Evolutionary conservation across 1,284 basidiomycete species (phyloP).

Genomic region (Filobasidium uniguttulatum): DNA sequence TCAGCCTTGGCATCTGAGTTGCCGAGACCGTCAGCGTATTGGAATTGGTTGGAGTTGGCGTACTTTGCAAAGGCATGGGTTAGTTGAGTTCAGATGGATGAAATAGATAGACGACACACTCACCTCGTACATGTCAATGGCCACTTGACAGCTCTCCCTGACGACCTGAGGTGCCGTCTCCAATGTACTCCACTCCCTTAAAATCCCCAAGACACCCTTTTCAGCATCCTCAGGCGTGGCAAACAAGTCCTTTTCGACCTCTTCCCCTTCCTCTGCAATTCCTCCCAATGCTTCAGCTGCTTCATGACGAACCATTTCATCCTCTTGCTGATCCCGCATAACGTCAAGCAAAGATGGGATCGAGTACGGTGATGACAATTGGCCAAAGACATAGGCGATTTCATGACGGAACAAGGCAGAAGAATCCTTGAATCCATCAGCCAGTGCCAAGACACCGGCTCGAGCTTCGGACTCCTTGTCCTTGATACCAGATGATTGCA

Average conservation of each 20-base stretch:
- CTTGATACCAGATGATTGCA: not conserved
- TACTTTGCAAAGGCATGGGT: constrained; percentile 42
- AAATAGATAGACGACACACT: constrained; percentile 8
- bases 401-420: constrained; percentile 92
- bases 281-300: constrained; percentile 96
- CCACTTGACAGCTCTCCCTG: constrained; percentile 88
- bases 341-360: constrained; percentile 73
- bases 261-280: constrained; percentile 61
- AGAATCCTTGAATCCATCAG: constrained; percentile 71
- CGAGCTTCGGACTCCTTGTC: constrained; percentile 41
- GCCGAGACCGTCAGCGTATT: constrained; percentile 53
- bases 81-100: not conserved
- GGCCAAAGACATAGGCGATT: constrained; percentile 95
- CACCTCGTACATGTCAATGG: constrained; percentile 89
- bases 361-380: constrained; percentile 76
- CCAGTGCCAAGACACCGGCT: constrained; percentile 75
- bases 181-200: constrained; percentile 71
- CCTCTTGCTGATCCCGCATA: constrained; percentile 58
- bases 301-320: constrained; percentile 97
- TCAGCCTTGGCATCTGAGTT: constrained; percentile 4
- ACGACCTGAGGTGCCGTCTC: constrained; percentile 77
- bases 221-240: constrained; percentile 21
- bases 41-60: constrained; percentile 80
- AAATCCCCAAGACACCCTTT: constrained; percentile 58
- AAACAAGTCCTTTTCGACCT: constrained; percentile 14